These are phyloP conservation scores for Xylariaceae sp. DNA, from an alignment of 2,329 filamentous ascomycete genomes.

Conservation along the genomic window DNA sequence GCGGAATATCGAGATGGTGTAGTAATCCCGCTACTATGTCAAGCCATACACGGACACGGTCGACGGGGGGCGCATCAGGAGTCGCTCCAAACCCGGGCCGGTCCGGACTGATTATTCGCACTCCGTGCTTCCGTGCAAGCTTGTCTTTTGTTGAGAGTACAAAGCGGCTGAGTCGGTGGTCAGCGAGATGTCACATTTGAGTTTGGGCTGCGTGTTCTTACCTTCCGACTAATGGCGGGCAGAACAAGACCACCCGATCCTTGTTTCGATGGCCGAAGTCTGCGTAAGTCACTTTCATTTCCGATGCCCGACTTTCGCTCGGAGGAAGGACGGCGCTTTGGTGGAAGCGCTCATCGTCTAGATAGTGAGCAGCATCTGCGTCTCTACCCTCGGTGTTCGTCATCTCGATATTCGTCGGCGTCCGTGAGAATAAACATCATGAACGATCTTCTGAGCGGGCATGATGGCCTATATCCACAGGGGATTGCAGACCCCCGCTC, in stretches of 20 bases:
- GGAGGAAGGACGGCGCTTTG: slow-evolving; percentile 14
- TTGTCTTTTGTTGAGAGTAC: slow-evolving; percentile 31
- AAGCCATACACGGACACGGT: slow-evolving; percentile 27
- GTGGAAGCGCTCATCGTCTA: slow-evolving; percentile 19
- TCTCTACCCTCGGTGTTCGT: too few species aligned
- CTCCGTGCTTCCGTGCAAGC: slow-evolving; percentile 28
- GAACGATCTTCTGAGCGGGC: too few species aligned
- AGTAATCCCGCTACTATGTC: slow-evolving; percentile 31
- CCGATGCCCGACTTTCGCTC: slow-evolving; percentile 3
- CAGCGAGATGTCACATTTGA: background rate
- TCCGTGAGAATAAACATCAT: too few species aligned
- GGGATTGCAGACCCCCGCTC: too few species aligned
- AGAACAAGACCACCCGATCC: slow-evolving; percentile 20
- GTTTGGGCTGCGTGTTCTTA: slow-evolving; percentile 3
- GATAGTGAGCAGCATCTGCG: background rate
- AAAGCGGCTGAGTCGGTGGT: slow-evolving; percentile 21
- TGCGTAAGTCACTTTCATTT: slow-evolving; percentile 18
- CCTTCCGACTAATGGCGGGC: slow-evolving; percentile 18
- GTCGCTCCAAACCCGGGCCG: slow-evolving; percentile 36
- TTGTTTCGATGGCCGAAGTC: slow-evolving; percentile 18
- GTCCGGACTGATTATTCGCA: slow-evolving; percentile 33
- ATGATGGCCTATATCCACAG: too few species aligned
- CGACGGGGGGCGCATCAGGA: slow-evolving; percentile 19
- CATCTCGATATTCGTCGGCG: too few species aligned
- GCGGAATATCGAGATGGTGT: slow-evolving; percentile 29